Percentiles rank a stretch among this genome's conserved stretches.
Conservation (phyloP, 148 eudicot genomes). For the Cornus kousa region DNA sequence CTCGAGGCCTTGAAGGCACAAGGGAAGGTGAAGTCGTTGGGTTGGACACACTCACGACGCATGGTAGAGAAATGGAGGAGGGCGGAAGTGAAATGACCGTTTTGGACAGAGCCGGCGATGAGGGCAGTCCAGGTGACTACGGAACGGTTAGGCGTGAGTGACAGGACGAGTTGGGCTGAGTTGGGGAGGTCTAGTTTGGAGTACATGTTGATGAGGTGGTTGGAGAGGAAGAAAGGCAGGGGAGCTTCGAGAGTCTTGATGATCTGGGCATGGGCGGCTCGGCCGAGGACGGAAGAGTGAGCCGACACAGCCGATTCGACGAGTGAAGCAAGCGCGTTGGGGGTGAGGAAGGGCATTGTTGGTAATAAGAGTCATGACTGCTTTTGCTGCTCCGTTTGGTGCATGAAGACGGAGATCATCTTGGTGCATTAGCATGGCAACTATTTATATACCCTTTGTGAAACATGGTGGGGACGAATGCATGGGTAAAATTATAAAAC, state of each 20-base stretch:
- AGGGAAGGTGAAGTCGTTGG: conserved; percentile 67
- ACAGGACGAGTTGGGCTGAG: conserved; percentile 47
- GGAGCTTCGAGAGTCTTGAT: conserved; percentile 26
- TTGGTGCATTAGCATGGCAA: too few relatives aligned
- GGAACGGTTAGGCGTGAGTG: conserved; percentile 40
- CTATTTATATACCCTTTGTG: too few relatives aligned
- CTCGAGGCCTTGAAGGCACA: conserved; percentile 46
- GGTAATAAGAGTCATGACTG: conserved; percentile 13
- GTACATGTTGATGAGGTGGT: conserved; percentile 62
- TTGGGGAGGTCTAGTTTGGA: conserved; percentile 53
- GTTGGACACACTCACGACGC: conserved; percentile 29
- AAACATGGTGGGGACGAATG: too few relatives aligned
- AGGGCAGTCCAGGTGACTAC: conserved; percentile 65
- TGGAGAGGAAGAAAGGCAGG: conserved; percentile 32
- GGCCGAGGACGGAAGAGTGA: conserved; percentile 35
- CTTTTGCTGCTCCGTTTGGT: not conserved
- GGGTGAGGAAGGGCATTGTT: conserved; percentile 31
- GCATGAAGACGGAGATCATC: not conserved
- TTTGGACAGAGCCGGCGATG: conserved; percentile 50
- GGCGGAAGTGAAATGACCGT: conserved; percentile 38
- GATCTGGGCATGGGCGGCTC: conserved; percentile 49
- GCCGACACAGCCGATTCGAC: conserved; percentile 35
- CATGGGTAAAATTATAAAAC: too few relatives aligned
- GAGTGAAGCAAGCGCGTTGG: conserved; percentile 28
- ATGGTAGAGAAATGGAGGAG: conserved; percentile 36